Evolutionary conservation across 495 filamentous ascomycete species (phyloP).

Genomic region (Neurospora terricola): DNA sequence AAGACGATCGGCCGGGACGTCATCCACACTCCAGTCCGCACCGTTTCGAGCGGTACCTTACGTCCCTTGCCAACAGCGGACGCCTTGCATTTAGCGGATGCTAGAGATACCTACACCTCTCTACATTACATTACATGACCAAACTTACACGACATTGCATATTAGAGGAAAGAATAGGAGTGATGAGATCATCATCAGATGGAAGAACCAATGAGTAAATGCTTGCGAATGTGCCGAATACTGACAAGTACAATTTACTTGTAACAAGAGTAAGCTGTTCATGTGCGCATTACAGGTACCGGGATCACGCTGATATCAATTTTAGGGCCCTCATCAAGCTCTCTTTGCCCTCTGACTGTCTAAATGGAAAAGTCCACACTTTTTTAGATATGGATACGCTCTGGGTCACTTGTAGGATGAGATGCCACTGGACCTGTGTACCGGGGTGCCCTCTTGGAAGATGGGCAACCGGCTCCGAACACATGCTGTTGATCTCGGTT

Average conservation of each 20-base stretch:
- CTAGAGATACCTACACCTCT: background rate
- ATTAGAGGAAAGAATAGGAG: background rate
- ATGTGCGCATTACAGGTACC: background rate
- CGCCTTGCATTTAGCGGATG: background rate
- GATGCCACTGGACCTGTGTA: background rate
- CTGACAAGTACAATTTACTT: background rate
- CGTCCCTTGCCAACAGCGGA: background rate
- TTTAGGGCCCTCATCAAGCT: background rate
- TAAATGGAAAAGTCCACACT: background rate
- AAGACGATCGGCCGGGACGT: background rate
- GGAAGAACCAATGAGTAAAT: background rate
- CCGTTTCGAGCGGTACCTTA: background rate
- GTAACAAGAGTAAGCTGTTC: background rate
- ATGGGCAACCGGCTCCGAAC: background rate
- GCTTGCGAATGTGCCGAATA: background rate
- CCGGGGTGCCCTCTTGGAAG: background rate
- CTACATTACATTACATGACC: background rate
- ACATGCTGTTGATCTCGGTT: background rate
- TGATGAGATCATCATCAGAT: background rate
- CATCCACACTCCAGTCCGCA: background rate
- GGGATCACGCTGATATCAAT: background rate
- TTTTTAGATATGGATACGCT: background rate
- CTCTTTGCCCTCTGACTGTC: background rate
- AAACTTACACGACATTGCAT: background rate
- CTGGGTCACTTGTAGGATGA: background rate